Evolutionary conservation across 768 basidiomycete genomes (phyloP).

Genomic region (button mushroom (Agaricus bisporus)): DNA sequence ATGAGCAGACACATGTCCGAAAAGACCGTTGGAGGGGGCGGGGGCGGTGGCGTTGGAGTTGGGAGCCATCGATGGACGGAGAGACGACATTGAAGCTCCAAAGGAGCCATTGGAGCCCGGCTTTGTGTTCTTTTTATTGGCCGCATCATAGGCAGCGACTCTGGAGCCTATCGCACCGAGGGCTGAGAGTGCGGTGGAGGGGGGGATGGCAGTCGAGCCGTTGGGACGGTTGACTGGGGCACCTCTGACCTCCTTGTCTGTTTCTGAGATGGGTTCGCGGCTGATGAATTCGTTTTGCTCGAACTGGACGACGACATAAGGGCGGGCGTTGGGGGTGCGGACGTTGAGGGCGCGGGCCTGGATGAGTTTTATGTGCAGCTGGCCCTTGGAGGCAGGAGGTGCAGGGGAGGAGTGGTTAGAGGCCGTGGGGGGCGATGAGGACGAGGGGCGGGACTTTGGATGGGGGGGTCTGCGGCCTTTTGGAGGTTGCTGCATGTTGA

Average conservation of each 20-base stretch:
- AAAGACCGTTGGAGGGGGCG: constrained; percentile 38
- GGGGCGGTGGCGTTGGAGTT: constrained; percentile 20
- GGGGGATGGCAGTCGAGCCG: constrained; percentile 25
- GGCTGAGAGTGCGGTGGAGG: constrained; percentile 59
- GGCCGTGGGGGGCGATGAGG: constrained; percentile 33
- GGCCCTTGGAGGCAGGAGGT: constrained; percentile 46
- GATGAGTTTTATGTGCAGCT: constrained; percentile 95
- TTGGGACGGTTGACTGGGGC: constrained; percentile 52
- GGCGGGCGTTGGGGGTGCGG: constrained; percentile 53
- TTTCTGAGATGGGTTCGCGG: constrained; percentile 80
- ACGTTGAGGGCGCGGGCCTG: constrained; percentile 82
- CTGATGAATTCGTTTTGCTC: constrained; percentile 99
- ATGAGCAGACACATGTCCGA: constrained; percentile 63
- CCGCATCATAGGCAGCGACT: constrained; percentile 28
- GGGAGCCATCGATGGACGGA: constrained; percentile 23
- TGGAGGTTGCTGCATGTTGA: constrained; percentile 70
- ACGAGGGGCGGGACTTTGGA: constrained; percentile 30
- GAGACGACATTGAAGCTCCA: constrained; percentile 29
- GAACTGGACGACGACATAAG: constrained; percentile 96
- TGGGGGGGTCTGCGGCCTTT: constrained; percentile 22
- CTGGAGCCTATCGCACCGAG: constrained; percentile 57
- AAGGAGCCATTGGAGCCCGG: constrained; percentile 39
- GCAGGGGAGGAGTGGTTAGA: constrained; percentile 18
- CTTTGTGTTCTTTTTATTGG: constrained; percentile 31
- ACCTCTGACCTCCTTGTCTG: constrained; percentile 87